These are phyloP conservation scores for Sordaria brevicollis DNA, from an alignment of 495 filamentous ascomycete genomes.

Conservation along the genomic window DNA sequence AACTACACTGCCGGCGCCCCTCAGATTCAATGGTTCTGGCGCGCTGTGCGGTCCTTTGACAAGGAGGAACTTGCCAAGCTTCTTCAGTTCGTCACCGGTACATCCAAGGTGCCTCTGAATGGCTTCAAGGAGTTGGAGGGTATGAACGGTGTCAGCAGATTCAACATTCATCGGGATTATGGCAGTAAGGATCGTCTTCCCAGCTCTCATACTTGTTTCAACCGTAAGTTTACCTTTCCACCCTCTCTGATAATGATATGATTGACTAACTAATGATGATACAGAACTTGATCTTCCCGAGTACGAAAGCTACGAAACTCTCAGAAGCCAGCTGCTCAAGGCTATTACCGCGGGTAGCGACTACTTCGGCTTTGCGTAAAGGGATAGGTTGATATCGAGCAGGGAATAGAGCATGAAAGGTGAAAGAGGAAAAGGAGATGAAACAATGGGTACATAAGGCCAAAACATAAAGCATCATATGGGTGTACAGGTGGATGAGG, in stretches of 20 bases:
- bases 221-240: constrained; percentile 60
- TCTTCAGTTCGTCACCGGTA: constrained; percentile 96
- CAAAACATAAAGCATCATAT: neutral
- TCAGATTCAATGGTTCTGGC: constrained; percentile 99
- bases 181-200: constrained; percentile 95
- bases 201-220: constrained; percentile 97
- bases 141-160: constrained; percentile 96
- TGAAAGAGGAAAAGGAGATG: no score
- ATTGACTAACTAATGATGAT: constrained; percentile 24
- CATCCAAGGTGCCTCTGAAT: constrained; percentile 96
- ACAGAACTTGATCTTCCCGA: constrained; percentile 96
- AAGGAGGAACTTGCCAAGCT: constrained; percentile 98
- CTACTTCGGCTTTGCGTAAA: constrained; percentile 95
- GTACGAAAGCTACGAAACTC: constrained; percentile 90
- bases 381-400: neutral
- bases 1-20: constrained; percentile 91
- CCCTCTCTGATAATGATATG: constrained; percentile 1
- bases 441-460: neutral
- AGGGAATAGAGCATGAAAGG: neutral
- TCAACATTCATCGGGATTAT: constrained; percentile 98
- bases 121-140: constrained; percentile 98
- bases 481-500: neutral
- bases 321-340: constrained; percentile 79
- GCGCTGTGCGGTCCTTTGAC: constrained; percentile 93
- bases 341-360: constrained; percentile 93